These are phyloP conservation scores for Entoloma clypeatum DNA, from an alignment of 1,284 basidiomycete species.

Conservation along the genomic window DNA sequence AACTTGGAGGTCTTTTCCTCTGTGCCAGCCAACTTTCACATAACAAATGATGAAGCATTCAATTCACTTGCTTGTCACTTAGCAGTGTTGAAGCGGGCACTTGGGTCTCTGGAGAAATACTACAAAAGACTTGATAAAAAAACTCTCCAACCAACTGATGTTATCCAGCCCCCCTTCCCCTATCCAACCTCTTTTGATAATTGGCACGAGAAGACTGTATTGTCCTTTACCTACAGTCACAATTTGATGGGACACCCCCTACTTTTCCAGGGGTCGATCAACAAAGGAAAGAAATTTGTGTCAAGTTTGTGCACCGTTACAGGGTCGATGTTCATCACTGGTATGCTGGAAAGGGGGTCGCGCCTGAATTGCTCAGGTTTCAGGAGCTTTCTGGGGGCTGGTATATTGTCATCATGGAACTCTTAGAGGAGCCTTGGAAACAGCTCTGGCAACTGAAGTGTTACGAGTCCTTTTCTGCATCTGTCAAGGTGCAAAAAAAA, in stretches of 20 bases:
- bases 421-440: constrained; percentile 9
- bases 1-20: neutral
- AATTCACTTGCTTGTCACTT: neutral
- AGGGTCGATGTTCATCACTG: constrained; percentile 16
- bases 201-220: neutral
- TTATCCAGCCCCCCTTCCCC: neutral
- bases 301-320: constrained; percentile 25
- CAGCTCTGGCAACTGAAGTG: neutral
- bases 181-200: neutral
- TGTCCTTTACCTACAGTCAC: neutral
- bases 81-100: neutral
- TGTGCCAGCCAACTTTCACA: neutral
- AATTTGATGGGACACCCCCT: constrained; percentile 7
- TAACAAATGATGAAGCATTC: neutral
- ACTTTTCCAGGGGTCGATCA: constrained; percentile 15
- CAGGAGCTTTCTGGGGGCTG: constrained; percentile 26
- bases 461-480: neutral
- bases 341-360: constrained; percentile 17
- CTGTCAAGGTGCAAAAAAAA: neutral
- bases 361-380: constrained; percentile 22
- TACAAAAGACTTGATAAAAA: neutral
- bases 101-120: neutral
- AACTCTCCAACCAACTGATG: neutral
- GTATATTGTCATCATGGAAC: constrained; percentile 30
- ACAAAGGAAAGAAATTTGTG: constrained; percentile 15